Conservation (phyloP, 768 basidiomycete genomes). For the Russula griseocarnosa region DNA sequence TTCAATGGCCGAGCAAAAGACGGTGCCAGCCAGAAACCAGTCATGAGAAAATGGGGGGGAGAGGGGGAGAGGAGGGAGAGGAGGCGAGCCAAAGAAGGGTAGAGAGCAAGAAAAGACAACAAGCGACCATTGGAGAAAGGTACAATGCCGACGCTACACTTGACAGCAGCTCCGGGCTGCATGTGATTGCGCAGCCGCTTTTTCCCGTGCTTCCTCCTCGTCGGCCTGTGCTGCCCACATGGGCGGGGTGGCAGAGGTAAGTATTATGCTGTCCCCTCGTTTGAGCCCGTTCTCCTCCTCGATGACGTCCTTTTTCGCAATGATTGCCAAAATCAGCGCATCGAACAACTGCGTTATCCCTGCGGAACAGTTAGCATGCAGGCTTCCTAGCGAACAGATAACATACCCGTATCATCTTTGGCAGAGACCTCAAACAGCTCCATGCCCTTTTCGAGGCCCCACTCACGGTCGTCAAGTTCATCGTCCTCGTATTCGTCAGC, state of each 20-base stretch:
- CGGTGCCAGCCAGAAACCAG: constrained; percentile 6
- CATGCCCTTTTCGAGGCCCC: constrained; percentile 80
- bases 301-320: constrained; percentile 70
- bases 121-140: background rate
- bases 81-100: background rate
- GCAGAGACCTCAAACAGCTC: constrained; percentile 89
- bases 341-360: constrained; percentile 81
- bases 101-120: background rate
- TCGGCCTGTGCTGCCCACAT: constrained; percentile 78
- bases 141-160: constrained; percentile 33
- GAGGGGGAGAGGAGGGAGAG: background rate
- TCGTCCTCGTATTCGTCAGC: constrained; percentile 53
- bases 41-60: constrained; percentile 3
- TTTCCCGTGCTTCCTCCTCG: constrained; percentile 66
- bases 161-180: constrained; percentile 67
- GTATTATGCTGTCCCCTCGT: constrained; percentile 79
- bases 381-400: background rate
- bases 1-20: constrained; percentile 11
- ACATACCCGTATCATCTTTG: constrained; percentile 78
- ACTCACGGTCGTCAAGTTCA: constrained; percentile 53
- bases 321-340: constrained; percentile 74
- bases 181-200: constrained; percentile 44
- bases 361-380: constrained; percentile 32
- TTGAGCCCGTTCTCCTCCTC: constrained; percentile 76
- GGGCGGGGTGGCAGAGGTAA: constrained; percentile 59